Conservation (phyloP, 495 filamentous ascomycete genomes). For the Penicillium dipodomyicola region DNA sequence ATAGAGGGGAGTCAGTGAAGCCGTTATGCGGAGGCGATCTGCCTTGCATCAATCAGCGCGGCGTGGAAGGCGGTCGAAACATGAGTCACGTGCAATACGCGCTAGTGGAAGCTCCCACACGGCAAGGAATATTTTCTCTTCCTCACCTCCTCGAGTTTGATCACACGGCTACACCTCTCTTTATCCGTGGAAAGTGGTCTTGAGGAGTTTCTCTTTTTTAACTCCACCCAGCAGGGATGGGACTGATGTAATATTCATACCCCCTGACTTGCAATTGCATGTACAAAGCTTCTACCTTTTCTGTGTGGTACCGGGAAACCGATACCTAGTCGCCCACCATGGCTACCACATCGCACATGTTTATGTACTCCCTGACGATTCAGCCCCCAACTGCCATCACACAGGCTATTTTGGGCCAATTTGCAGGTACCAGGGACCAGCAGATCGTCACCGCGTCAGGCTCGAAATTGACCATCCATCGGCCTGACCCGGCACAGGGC, state of each 20-base stretch:
- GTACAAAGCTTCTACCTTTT: constrained; percentile 16
- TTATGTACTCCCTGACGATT: constrained; percentile 94
- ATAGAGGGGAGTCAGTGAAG: background rate
- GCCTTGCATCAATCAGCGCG: constrained; percentile 1
- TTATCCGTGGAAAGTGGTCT: constrained; percentile 8
- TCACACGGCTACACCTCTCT: constrained; percentile 4
- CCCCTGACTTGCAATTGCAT: constrained; percentile 37
- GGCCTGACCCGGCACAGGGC: constrained; percentile 78
- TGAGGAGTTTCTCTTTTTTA: constrained; percentile 15
- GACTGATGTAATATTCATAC: constrained; percentile 36
- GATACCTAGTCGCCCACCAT: constrained; percentile 56
- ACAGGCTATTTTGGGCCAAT: constrained; percentile 89
- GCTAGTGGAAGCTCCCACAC: constrained; percentile 13
- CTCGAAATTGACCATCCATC: constrained; percentile 81
- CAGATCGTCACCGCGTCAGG: constrained; percentile 95
- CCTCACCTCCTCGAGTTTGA: constrained; percentile 5
- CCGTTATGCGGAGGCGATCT: constrained; percentile 10
- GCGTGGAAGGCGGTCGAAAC: constrained; percentile 13
- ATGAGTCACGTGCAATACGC: background rate
- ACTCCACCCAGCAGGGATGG: constrained; percentile 40
- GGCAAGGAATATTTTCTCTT: constrained; percentile 22
- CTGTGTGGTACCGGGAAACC: constrained; percentile 20
- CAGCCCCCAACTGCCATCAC: constrained; percentile 84
- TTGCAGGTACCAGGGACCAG: constrained; percentile 91
- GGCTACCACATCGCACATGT: constrained; percentile 97